Conservation (phyloP, 768 basidiomycete genomes). For the Suillus lakei region DNA sequence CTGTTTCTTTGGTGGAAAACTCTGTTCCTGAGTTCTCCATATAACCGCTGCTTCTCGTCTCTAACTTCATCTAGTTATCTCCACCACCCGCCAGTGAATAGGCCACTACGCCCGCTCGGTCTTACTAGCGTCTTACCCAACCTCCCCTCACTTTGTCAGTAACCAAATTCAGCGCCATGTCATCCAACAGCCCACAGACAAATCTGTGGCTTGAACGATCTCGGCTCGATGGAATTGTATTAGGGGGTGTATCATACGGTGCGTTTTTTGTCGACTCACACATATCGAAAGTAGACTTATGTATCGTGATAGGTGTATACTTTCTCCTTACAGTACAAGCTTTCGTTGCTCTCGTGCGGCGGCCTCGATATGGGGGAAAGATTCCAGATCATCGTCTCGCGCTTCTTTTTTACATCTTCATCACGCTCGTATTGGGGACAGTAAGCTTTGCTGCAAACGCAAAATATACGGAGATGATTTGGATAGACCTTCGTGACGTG, state of each 20-base stretch:
- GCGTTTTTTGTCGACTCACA: background rate
- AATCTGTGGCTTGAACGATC: constrained; percentile 33
- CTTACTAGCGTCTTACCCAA: background rate
- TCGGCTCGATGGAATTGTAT: constrained; percentile 24
- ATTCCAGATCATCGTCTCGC: constrained; percentile 5
- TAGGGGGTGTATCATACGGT: constrained; percentile 26
- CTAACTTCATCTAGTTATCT: background rate
- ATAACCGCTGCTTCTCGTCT: background rate
- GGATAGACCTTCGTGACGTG: constrained; percentile 33
- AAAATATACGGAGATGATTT: constrained; percentile 36
- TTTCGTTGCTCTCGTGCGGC: constrained; percentile 8
- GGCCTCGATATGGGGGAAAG: constrained; percentile 5
- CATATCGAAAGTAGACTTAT: background rate
- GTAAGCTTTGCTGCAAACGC: constrained; percentile 30
- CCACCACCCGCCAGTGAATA: background rate
- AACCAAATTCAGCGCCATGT: constrained; percentile 13
- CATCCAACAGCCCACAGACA: constrained; percentile 19
- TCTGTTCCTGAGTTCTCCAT: background rate
- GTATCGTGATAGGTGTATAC: constrained; percentile 20
- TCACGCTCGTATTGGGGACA: constrained; percentile 32
- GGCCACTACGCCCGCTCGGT: background rate
- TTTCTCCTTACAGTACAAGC: constrained; percentile 25
- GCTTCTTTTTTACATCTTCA: constrained; percentile 25
- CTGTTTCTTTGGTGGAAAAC: background rate
- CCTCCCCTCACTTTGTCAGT: background rate